Percentiles rank a stretch among this genome's conserved stretches.
phyloP scores from a whole-genome alignment of 2,329 filamentous ascomycete genomes.

The Pseudogymnoascus sp. region DNA sequence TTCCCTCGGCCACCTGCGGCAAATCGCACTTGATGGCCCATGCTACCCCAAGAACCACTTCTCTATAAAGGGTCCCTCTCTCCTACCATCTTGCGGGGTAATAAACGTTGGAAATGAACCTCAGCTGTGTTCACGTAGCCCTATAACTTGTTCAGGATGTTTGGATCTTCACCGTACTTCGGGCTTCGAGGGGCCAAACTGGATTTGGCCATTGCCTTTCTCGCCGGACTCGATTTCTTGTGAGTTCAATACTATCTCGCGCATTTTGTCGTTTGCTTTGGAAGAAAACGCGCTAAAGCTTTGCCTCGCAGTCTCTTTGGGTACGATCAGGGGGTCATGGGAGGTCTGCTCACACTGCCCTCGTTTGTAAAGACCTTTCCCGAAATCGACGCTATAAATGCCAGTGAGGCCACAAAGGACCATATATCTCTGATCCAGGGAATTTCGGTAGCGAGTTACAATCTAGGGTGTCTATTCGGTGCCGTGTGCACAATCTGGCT shows the following conservation, averaged over 20 bases:
- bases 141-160: conserved; percentile 13
- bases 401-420: not conserved
- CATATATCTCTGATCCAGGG: conserved; percentile 29
- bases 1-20: not conserved
- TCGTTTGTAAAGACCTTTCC: conserved; percentile 49
- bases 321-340: conserved; percentile 67
- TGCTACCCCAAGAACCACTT: not conserved
- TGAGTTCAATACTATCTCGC: conserved; percentile 30
- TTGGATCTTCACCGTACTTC: conserved; percentile 39
- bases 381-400: conserved; percentile 36
- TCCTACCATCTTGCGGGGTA: not conserved
- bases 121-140: not conserved
- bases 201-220: conserved; percentile 60
- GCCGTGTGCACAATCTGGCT: conserved; percentile 39
- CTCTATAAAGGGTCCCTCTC: not conserved
- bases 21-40: not conserved
- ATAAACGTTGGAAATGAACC: not conserved
- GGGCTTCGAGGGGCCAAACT: conserved; percentile 58
- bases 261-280: conserved; percentile 41
- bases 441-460: conserved; percentile 48
- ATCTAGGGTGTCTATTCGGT: conserved; percentile 50
- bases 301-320: conserved; percentile 34
- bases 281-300: conserved; percentile 15
- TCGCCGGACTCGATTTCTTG: conserved; percentile 65
- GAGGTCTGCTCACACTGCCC: conserved; percentile 58